Evolutionary conservation across 2,329 filamentous ascomycete genomes (phyloP).

Genomic region (Colletotrichum chlorophyti): DNA sequence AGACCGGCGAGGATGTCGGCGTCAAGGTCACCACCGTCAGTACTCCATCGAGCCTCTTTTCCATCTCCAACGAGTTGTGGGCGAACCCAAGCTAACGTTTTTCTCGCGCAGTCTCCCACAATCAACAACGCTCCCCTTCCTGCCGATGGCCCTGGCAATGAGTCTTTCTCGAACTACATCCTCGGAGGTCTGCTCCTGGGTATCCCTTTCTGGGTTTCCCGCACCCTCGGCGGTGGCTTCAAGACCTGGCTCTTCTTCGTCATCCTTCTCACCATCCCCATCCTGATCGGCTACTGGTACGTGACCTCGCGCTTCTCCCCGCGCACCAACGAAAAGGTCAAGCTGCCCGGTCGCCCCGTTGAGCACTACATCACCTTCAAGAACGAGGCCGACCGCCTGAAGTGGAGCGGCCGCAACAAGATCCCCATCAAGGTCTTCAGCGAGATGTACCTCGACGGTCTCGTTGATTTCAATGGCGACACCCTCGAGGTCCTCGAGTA

Average conservation of each 20-base stretch:
- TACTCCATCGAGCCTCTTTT: background rate
- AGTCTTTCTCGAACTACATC: constrained; percentile 84
- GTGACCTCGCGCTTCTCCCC: constrained; percentile 81
- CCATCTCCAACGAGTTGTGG: background rate
- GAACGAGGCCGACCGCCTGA: constrained; percentile 63
- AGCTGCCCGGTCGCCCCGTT: constrained; percentile 82
- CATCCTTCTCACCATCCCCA: constrained; percentile 77
- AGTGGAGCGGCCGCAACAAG: constrained; percentile 80
- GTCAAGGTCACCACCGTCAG: constrained; percentile 48
- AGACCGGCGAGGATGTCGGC: constrained; percentile 69
- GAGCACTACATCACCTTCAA: constrained; percentile 92
- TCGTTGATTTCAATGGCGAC: constrained; percentile 96
- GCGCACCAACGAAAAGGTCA: constrained; percentile 91
- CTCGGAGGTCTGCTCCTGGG: constrained; percentile 74
- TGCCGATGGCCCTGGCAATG: constrained; percentile 83
- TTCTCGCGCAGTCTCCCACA: constrained; percentile 71
- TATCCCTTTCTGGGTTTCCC: constrained; percentile 81
- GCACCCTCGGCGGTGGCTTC: constrained; percentile 83
- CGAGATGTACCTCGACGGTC: constrained; percentile 96
- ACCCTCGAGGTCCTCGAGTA: constrained; percentile 89
- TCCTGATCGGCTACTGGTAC: constrained; percentile 84
- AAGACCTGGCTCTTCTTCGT: constrained; percentile 90
- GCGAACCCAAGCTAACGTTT: constrained; percentile 12
- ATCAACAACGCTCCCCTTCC: constrained; percentile 96
- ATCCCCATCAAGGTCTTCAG: constrained; percentile 94